A percentile compares a stretch with the other conserved stretches of the same genome.
Evolutionary conservation across 495 filamentous ascomycete genomes (phyloP).

Genomic region (Trichocladium uniseriatum): DNA sequence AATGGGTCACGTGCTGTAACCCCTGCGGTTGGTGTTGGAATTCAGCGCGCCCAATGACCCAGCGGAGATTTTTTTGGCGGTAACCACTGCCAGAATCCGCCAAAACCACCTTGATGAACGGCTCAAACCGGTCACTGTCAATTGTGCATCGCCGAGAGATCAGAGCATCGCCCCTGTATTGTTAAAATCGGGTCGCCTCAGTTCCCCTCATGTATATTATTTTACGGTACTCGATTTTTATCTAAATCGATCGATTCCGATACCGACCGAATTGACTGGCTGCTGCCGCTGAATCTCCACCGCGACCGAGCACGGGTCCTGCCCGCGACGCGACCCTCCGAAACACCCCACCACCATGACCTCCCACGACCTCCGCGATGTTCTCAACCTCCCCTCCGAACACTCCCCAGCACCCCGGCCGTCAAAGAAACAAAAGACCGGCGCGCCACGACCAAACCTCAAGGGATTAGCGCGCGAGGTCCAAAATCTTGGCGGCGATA

Average conservation of each 20-base stretch:
- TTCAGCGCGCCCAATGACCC: too few relatives aligned
- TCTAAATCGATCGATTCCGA: not conserved
- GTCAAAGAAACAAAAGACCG: constrained; percentile 68
- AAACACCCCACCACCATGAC: constrained; percentile 45
- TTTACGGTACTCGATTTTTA: not conserved
- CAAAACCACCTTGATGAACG: constrained; percentile 1
- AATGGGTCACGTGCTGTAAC: constrained; percentile 19
- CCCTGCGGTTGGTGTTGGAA: too few relatives aligned
- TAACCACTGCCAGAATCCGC: constrained; percentile 7
- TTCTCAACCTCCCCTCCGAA: constrained; percentile 70
- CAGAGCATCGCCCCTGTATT: not conserved
- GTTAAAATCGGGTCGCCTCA: too few relatives aligned
- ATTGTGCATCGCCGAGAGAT: not conserved
- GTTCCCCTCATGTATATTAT: not conserved
- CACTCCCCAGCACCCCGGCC: constrained; percentile 46
- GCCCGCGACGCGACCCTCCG: constrained; percentile 13
- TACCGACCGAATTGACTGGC: not conserved
- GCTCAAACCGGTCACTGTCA: not conserved
- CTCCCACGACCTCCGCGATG: constrained; percentile 78
- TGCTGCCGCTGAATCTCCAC: not conserved
- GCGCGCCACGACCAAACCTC: constrained; percentile 55
- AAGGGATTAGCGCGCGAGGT: constrained; percentile 51
- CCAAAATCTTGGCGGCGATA: constrained; percentile 47
- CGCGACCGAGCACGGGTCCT: not conserved
- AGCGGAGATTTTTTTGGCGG: constrained; percentile 10